Percentiles rank a stretch among this genome's conserved stretches.
These are phyloP conservation scores for Toxoplasma gondii DNA, from an alignment of 169 alveolate species.

Conservation along the genomic window DNA sequence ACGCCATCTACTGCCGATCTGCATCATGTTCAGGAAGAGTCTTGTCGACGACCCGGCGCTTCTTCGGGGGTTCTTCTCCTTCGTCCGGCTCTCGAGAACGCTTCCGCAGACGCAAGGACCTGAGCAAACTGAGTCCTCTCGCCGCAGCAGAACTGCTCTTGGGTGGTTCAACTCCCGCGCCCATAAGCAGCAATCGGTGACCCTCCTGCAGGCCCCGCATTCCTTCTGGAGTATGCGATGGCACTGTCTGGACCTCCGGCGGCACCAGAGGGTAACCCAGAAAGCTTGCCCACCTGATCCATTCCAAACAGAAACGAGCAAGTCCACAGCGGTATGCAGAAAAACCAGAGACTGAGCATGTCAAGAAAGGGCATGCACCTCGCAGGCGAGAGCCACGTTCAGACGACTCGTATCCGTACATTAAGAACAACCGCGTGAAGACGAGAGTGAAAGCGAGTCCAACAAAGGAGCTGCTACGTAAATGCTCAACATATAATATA, in stretches of 20 bases:
- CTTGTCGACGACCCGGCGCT: too few relatives aligned
- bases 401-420: too few relatives aligned
- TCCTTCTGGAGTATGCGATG: not conserved
- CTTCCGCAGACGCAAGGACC: not conserved
- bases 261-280: constrained; percentile 1
- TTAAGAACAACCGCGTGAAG: too few relatives aligned
- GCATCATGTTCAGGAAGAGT: too few relatives aligned
- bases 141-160: not conserved
- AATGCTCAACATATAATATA: too few relatives aligned
- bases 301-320: not conserved
- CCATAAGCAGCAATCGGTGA: not conserved
- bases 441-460: too few relatives aligned
- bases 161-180: not conserved
- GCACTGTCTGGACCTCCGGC: not conserved
- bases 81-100: not conserved
- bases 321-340: too few relatives aligned
- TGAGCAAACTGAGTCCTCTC: not conserved
- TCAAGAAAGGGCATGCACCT: not conserved
- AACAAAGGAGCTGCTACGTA: too few relatives aligned
- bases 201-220: not conserved
- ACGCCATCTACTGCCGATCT: too few relatives aligned
- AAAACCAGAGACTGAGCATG: not conserved
- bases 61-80: not conserved
- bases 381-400: not conserved
- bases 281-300: constrained; percentile 1